Evolutionary conservation across 108 stramenopile genomes (phyloP).

Genomic region (Nitzschia sp.): DNA sequence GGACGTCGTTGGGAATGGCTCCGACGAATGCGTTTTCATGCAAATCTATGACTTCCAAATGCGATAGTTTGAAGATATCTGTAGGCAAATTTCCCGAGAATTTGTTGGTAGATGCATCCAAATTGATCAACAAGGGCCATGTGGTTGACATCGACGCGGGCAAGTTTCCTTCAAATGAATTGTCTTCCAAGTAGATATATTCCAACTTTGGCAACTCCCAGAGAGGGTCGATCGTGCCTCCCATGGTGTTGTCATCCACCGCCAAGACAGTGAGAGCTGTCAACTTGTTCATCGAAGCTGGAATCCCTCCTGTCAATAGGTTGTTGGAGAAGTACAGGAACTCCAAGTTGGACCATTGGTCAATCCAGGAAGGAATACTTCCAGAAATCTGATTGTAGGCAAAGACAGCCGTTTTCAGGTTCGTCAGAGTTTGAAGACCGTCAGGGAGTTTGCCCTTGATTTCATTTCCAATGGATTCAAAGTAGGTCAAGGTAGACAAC

Average conservation of each 20-base stretch:
- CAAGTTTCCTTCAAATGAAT: conserved; percentile 36
- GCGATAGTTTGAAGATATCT: conserved; percentile 33
- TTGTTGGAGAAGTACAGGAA: conserved; percentile 47
- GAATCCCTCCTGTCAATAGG: conserved; percentile 36
- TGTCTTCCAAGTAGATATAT: conserved; percentile 43
- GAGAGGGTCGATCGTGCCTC: conserved; percentile 21
- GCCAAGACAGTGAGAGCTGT: conserved; percentile 28
- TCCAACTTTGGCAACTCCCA: conserved; percentile 29
- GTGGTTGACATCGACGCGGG: conserved; percentile 5
- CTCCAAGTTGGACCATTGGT: conserved; percentile 10
- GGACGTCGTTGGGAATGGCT: conserved; percentile 16
- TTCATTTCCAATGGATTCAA: conserved; percentile 42
- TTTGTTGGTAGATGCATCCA: conserved; percentile 46
- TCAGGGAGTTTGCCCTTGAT: conserved; percentile 39
- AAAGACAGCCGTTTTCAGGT: conserved; percentile 20
- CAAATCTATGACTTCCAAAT: conserved; percentile 39
- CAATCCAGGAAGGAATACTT: conserved; percentile 40
- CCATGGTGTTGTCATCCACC: conserved; percentile 46
- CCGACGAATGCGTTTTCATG: conserved; percentile 34
- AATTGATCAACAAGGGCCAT: conserved; percentile 11
- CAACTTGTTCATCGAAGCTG: conserved; percentile 1
- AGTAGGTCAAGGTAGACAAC: conserved; percentile 31
- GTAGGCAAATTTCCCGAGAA: conserved; percentile 35
- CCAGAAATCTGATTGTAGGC: conserved; percentile 35
- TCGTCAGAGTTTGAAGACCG: conserved; percentile 24